These are phyloP conservation scores for Limtongozyma cylindracea DNA, from an alignment of 805 yeast species.

Conservation along the genomic window DNA sequence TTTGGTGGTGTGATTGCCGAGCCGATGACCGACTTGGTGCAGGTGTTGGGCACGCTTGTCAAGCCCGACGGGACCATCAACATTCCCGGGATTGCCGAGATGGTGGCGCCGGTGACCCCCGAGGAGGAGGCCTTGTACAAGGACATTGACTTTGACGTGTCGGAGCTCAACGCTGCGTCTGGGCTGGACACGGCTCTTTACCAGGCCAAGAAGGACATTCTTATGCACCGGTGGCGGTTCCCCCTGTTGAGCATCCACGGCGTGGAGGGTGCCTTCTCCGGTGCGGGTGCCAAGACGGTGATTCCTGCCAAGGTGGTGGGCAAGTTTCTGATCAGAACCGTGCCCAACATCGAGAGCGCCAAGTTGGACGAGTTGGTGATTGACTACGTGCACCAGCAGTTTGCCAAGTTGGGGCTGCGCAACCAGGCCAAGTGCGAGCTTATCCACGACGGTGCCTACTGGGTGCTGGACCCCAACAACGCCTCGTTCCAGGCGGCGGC, in stretches of 20 bases:
- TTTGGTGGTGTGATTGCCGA: constrained; percentile 96
- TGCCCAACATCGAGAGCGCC: constrained; percentile 70
- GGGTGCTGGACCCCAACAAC: constrained; percentile 89
- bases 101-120: constrained; percentile 85
- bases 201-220: constrained; percentile 55
- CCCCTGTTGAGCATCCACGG: constrained; percentile 95
- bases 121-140: constrained; percentile 63
- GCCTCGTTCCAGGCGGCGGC: constrained; percentile 85
- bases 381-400: constrained; percentile 40
- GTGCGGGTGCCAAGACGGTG: constrained; percentile 93
- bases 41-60: constrained; percentile 55
- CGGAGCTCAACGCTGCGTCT: constrained; percentile 67
- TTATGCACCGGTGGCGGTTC: constrained; percentile 97
- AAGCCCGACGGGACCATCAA: constrained; percentile 60
- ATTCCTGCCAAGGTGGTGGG: constrained; percentile 89
- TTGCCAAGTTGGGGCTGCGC: constrained; percentile 47
- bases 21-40: constrained; percentile 84
- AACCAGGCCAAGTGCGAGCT: constrained; percentile 50
- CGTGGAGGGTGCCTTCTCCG: constrained; percentile 90
- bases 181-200: constrained; percentile 72
- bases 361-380: constrained; percentile 60
- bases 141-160: constrained; percentile 60
- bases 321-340: constrained; percentile 92
- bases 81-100: constrained; percentile 74
- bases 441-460: constrained; percentile 87